Evolutionary conservation across 371 early-diverging fungal species (phyloP), one percentile per base, ranked within the genome.

Genomic region (Parasitella parasitica): DNA sequence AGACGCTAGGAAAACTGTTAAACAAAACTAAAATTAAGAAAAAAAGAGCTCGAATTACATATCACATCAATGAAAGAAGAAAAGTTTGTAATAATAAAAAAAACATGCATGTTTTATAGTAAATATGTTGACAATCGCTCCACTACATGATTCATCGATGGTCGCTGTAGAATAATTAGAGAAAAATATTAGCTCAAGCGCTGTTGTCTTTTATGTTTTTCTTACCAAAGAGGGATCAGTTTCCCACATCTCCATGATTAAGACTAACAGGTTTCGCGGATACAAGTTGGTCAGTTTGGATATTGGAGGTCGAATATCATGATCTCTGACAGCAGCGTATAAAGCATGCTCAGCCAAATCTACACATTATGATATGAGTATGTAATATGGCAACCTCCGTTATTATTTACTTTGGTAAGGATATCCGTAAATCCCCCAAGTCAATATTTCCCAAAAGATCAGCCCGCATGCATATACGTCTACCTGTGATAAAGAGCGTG

Each of bases 391-490:
- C 8, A 54, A 13, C 15, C 6, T 37, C 16, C 16, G 6, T 2
- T 27, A 32, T 18, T 30, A 8, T 15, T 48, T 57, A 57, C 89
- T 84, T 64, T 89, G 87, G 70, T 86, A 91, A 0, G 91, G 92
- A 61, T 89, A 90, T 16, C 87, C 88, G 41, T 79, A 81, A 18
- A 75, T 87, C 26, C 85, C 83, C 92, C 92, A 91, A 41, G 85
- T 86, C 61, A 91, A 54, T 52, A 91, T 90, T 73, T 91, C 92
- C 92, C 91, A 91, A 63, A 87, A 91, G 51, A 90, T 91, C 57
- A 91, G 62, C 6, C 85, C 90, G 57, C 90, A 88, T 11, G 90
- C 90, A 71, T 92, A 90, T 22, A 87, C 76, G 66, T 80, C 75
- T 16, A 73, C 76, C 71, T 70, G 63, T 37, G 7, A 32, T 28